phyloP scores from a whole-genome alignment of 2,329 filamentous ascomycete species.

The Ophidiomyces ophidiicola region DNA sequence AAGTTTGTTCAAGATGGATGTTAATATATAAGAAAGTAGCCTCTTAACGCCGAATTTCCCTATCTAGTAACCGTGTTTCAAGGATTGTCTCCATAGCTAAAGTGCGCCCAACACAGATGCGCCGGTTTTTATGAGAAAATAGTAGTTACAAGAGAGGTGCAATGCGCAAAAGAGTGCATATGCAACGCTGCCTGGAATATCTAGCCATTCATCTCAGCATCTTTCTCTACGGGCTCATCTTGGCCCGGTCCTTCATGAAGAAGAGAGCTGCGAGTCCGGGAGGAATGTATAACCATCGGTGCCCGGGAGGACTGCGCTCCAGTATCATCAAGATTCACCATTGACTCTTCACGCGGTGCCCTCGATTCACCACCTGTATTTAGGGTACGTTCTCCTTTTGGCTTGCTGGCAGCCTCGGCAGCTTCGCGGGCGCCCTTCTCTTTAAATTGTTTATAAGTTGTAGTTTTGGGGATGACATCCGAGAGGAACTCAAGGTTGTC shows the following conservation, averaged over 20 bases:
- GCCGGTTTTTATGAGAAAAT: neutral
- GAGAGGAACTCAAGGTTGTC: slow-evolving; percentile 92
- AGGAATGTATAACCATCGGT: slow-evolving; percentile 24
- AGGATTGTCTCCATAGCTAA: too few relatives aligned
- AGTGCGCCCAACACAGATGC: neutral
- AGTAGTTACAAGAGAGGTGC: neutral
- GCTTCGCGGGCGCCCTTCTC: slow-evolving; percentile 37
- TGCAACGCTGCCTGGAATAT: neutral
- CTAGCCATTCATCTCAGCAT: slow-evolving; percentile 48
- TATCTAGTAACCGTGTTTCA: too few relatives aligned
- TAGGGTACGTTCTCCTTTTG: slow-evolving; percentile 31
- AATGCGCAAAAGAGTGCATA: neutral
- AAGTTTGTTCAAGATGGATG: neutral
- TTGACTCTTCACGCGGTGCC: slow-evolving; percentile 17
- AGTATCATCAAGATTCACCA: slow-evolving; percentile 13
- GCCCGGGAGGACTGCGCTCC: slow-evolving; percentile 21
- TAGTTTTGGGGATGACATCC: slow-evolving; percentile 79
- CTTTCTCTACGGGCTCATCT: slow-evolving; percentile 33
- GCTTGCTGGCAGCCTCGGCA: slow-evolving; percentile 21
- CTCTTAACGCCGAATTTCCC: neutral
- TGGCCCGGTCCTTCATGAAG: slow-evolving; percentile 37
- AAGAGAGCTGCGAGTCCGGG: slow-evolving; percentile 41
- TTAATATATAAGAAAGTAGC: neutral
- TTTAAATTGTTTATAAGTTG: slow-evolving; percentile 68
- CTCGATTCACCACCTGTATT: slow-evolving; percentile 22